Evolutionary conservation across 495 filamentous ascomycete species (phyloP).

Genomic region (Xylaria venustula): DNA sequence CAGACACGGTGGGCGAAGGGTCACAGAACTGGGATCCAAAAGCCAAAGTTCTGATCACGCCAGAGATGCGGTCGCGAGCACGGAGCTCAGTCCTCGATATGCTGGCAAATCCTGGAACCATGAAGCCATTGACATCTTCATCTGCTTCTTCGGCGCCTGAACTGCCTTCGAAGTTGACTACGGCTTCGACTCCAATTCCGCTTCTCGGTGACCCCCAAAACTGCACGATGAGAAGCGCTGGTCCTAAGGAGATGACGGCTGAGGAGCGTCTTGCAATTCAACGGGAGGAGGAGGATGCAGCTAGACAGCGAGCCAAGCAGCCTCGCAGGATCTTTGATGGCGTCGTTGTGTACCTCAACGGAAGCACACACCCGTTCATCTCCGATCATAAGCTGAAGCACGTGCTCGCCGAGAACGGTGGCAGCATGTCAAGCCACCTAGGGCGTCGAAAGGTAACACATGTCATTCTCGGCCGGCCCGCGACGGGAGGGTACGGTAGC

Average conservation of each 20-base stretch:
- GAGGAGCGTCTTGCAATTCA: constrained; percentile 32
- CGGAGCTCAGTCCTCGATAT: constrained; percentile 47
- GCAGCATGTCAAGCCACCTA: constrained; percentile 62
- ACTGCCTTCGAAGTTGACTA: neutral
- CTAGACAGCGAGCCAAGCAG: constrained; percentile 23
- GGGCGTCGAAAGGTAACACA: constrained; percentile 77
- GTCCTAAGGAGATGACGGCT: constrained; percentile 7
- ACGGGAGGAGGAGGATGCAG: constrained; percentile 36
- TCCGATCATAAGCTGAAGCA: constrained; percentile 86
- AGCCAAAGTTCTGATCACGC: constrained; percentile 43
- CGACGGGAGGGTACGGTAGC: constrained; percentile 22
- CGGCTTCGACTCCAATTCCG: neutral
- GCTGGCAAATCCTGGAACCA: constrained; percentile 43
- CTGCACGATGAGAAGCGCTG: neutral
- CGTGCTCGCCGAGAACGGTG: constrained; percentile 72
- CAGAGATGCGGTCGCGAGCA: constrained; percentile 40
- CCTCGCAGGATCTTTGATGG: constrained; percentile 56
- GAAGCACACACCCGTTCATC: constrained; percentile 74
- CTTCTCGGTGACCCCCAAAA: neutral
- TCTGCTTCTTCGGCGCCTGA: neutral
- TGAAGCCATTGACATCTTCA: constrained; percentile 23
- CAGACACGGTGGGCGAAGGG: constrained; percentile 58
- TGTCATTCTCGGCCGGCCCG: constrained; percentile 72
- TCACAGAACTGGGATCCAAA: constrained; percentile 47
- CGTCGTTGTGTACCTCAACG: constrained; percentile 81